Conservation (phyloP, 1,139 yeast genomes). For the Debaryomyces singareniensis region DNA sequence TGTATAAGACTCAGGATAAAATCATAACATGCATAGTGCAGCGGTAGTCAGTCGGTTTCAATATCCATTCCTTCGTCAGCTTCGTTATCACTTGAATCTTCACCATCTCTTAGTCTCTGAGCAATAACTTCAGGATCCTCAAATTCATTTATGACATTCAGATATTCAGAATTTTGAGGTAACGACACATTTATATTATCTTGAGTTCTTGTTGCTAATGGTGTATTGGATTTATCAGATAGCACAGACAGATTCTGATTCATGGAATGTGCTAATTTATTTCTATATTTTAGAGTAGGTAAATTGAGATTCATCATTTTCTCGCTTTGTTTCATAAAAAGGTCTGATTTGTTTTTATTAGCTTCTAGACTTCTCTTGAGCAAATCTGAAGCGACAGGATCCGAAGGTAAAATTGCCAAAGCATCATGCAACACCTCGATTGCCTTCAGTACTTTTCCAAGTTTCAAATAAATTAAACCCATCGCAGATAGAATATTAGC, state of each 20-base stretch:
- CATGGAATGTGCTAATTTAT: slow-evolving; percentile 1
- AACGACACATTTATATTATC: neutral
- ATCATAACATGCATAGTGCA: too few relatives aligned
- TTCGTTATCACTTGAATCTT: slow-evolving; percentile 48
- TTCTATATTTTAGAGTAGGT: slow-evolving; percentile 13
- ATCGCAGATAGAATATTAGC: slow-evolving; percentile 75
- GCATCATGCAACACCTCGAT: slow-evolving; percentile 78
- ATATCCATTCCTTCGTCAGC: slow-evolving; percentile 60
- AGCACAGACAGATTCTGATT: neutral
- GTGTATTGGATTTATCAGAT: too few relatives aligned
- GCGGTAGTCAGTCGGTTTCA: slow-evolving; percentile 52
- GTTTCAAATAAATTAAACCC: slow-evolving; percentile 73
- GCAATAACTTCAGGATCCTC: slow-evolving; percentile 30
- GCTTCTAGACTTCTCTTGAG: slow-evolving; percentile 75
- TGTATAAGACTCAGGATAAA: too few relatives aligned
- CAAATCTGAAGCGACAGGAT: slow-evolving; percentile 79
- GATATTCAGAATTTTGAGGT: neutral
- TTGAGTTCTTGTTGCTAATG: slow-evolving; percentile 1
- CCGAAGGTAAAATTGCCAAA: slow-evolving; percentile 70
- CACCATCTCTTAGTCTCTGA: slow-evolving; percentile 43
- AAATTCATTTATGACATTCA: neutral
- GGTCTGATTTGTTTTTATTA: slow-evolving; percentile 32
- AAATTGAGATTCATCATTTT: slow-evolving; percentile 13
- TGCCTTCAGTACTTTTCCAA: slow-evolving; percentile 60
- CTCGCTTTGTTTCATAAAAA: slow-evolving; percentile 18